Base-by-base conservation (phyloP, 192 early-diverging fungal species). In the Phycomyces blakesleeanus region DNA sequence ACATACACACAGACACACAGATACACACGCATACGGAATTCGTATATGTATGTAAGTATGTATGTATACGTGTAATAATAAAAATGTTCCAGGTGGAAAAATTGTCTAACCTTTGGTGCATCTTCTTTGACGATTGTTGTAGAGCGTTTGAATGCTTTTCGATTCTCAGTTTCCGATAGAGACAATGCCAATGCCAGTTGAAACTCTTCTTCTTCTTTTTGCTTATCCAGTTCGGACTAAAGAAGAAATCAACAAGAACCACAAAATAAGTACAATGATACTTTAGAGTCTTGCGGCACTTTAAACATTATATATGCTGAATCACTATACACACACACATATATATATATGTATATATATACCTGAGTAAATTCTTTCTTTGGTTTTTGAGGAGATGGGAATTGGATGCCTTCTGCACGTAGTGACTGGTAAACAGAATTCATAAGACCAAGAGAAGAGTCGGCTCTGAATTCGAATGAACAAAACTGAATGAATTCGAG, bases 161-260 rank as follows among this genome's bases (percentile, higher is more conserved):
- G 72, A 50, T 74, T 72, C 63, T 83, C 80, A 49, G 72, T 75
- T 27, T 84, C 87, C 9, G 92, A 93, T 26, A 96, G 75, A 1
- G 94, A 96, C 49, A 98, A 71, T 5, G 93, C 94, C 68, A 98
- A 63, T 20, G 96, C 96, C 51, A 95, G 70, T 75, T 98, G 91
- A 51, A 96, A 68, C 40, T 98, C 93, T 22, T 98, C 96, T 63
- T 96, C 93, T 71, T 98, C 96, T 63, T 95, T 92, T 64, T 92
- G 87, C 60, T 87, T 91, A 42, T 91, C 90, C n/a, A 86, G 59
- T 38, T 93, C 85, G 44, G 76, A 81, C 73, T 83, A 71, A 37
- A 44, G 18, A 21, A 34, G 3, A 34, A 34, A 34, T 34, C 29
- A 34, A 34, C n/a, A n/a, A n/a, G n/a, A n/a, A n/a, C n/a, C n/a